Conservation (phyloP, 352 stramenopile genomes). For the Thraustochytrium striatum region DNA sequence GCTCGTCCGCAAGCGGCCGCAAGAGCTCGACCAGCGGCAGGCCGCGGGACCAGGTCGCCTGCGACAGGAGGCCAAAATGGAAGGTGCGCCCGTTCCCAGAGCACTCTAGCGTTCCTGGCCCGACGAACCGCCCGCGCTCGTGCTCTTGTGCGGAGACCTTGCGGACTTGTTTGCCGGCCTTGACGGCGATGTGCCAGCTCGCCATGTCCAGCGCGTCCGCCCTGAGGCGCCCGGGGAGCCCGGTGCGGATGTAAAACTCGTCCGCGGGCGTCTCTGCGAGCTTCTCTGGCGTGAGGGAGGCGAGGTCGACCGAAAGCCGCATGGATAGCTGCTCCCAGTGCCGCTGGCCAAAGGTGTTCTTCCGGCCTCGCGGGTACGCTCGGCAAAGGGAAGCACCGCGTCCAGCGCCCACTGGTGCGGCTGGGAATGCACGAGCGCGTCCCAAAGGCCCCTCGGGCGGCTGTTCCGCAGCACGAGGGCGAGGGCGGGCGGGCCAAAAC, state of each 20-base stretch:
- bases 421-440: too few relatives aligned
- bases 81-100: constrained; percentile 2
- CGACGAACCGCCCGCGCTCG: not conserved
- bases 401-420: not conserved
- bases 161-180: not conserved
- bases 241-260: constrained; percentile 27
- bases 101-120: constrained; percentile 15
- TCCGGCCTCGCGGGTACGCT: not conserved
- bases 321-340: not conserved
- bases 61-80: constrained; percentile 19
- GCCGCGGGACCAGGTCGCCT: constrained; percentile 14
- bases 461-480: not conserved
- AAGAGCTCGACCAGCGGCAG: not conserved
- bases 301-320: constrained; percentile 20
- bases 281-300: not conserved
- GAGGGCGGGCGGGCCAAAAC: constrained; percentile 10
- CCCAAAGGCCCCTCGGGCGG: too few relatives aligned
- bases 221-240: not conserved
- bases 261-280: not conserved
- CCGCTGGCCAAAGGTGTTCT: not conserved
- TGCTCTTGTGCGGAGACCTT: constrained; percentile 3
- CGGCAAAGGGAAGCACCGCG: not conserved
- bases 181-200: not conserved
- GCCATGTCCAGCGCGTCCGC: not conserved
- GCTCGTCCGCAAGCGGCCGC: not conserved